Base-by-base conservation (phyloP, 768 basidiomycete genomes). In the Phanerochaete sordida region DNA sequence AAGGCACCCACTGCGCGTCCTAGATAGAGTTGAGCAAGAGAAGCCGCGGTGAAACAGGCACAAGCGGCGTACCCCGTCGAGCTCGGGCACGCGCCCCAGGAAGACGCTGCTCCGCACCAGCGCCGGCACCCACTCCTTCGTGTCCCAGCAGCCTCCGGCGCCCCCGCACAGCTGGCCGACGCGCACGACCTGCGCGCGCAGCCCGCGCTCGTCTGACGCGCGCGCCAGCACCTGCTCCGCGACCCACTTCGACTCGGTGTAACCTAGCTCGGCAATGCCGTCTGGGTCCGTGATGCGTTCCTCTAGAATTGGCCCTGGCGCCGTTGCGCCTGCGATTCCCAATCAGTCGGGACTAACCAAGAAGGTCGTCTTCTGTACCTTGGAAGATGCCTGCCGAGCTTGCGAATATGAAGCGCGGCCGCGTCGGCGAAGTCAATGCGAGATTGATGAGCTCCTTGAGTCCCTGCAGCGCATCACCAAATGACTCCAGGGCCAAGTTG, bases 141-240 rank as follows among this genome's bases (percentile, higher is more conserved):
- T 58, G 57, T 74, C 78, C 81, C 81, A 82, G 19, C 62, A 63
- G 0, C 81, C 80, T 57, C 75, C 76, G 3, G 48, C 24, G 12
- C 69, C 72, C 2, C 80, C 81, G n/a, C 69, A 68, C 2, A 81
- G 64, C 67, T 81, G 80, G 1, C 79, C 80, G n/a, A 79, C 69
- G 4, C 81, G 76, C 1, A 80, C 73, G 8, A 75, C 70, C 16
- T 74, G 54, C 1, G 75, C 59, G 2, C 59, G 58, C 4, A 81
- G 62, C 0, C 64, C 27, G 0, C 76, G 74, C 9, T 43, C 23
- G 27, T 70, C 57, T 1, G 69, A 65, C 0, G 75, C 78, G 1
- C 33, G 56, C 23, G 65, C 56, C 12, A 80, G 63, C 39, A 80
- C 70, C 12, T 69, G 59, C 61, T 82, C 80, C 1, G 73, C 68